phyloP scores from a whole-genome alignment of 1,284 basidiomycete species.

The Malassezia japonica region DNA sequence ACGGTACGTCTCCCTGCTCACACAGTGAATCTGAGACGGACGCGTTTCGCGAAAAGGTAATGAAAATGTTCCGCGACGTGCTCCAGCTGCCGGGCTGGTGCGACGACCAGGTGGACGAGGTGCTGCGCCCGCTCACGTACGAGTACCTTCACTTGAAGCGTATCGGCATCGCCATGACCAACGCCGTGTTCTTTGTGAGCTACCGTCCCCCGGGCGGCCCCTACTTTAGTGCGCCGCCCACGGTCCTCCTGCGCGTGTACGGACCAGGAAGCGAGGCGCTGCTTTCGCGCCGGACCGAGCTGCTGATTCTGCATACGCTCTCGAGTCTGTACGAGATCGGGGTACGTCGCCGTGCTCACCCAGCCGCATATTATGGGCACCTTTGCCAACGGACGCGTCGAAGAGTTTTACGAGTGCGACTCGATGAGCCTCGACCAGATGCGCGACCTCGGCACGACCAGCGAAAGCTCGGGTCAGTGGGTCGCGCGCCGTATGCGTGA shows the following conservation, averaged over 20 bases:
- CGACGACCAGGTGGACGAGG: slow-evolving; percentile 20
- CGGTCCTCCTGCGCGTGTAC: slow-evolving; percentile 42
- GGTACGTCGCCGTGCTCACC: too few species aligned
- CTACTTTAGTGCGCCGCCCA: slow-evolving; percentile 15
- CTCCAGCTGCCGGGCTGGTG: slow-evolving; percentile 35
- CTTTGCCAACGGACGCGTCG: slow-evolving; percentile 45
- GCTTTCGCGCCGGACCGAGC: slow-evolving; percentile 38
- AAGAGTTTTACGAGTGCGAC: slow-evolving; percentile 44
- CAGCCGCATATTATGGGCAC: slow-evolving; percentile 46
- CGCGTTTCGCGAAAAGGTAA: slow-evolving; percentile 27
- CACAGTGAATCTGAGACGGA: slow-evolving; percentile 24
- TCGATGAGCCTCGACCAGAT: slow-evolving; percentile 38
- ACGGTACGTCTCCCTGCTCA: slow-evolving; percentile 15
- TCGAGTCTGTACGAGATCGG: slow-evolving; percentile 46
- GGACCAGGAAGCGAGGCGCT: slow-evolving; percentile 39
- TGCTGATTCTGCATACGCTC: slow-evolving; percentile 44
- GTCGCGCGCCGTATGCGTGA: slow-evolving; percentile 45
- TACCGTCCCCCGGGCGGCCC: slow-evolving; percentile 18
- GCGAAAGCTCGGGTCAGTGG: slow-evolving; percentile 43
- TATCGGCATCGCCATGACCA: slow-evolving; percentile 41
- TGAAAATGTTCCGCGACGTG: slow-evolving; percentile 29
- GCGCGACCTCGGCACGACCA: slow-evolving; percentile 33
- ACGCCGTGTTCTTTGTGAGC: slow-evolving; percentile 46
- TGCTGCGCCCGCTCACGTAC: slow-evolving; percentile 24
- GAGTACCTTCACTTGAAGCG: slow-evolving; percentile 29